Evolutionary conservation across 495 filamentous ascomycete genomes (phyloP).

Genomic region (Aspergillus nidulans): DNA sequence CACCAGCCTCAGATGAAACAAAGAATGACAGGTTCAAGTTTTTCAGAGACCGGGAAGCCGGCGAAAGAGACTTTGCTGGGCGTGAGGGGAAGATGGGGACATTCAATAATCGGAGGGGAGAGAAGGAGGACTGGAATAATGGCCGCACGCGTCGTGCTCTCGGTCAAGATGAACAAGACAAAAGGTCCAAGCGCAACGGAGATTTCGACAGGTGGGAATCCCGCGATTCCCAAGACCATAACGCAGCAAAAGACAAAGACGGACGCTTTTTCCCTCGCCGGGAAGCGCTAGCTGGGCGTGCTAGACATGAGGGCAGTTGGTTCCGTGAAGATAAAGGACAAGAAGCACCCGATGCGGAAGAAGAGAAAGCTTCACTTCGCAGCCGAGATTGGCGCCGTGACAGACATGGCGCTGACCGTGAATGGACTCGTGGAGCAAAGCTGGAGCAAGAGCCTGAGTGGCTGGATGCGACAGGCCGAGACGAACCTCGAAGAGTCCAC

Average conservation of each 20-base stretch:
- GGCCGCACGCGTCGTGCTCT: constrained; percentile 50
- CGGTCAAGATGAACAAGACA: constrained; percentile 52
- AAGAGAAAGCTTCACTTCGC: constrained; percentile 48
- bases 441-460: constrained; percentile 80
- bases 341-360: constrained; percentile 52
- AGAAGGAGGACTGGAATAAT: constrained; percentile 57
- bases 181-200: constrained; percentile 51
- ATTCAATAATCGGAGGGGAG: constrained; percentile 43
- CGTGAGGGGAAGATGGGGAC: constrained; percentile 35
- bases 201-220: constrained; percentile 61
- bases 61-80: constrained; percentile 41
- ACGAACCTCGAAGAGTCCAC: constrained; percentile 60
- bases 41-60: constrained; percentile 43
- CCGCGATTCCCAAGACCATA: constrained; percentile 46
- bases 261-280: constrained; percentile 46
- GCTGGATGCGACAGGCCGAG: constrained; percentile 73
- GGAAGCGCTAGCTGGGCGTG: constrained; percentile 41
- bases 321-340: constrained; percentile 52
- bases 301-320: constrained; percentile 54
- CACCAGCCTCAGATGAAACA: constrained; percentile 32
- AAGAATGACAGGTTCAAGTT: constrained; percentile 56
- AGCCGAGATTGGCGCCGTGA: constrained; percentile 64
- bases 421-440: constrained; percentile 50
- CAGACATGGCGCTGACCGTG: constrained; percentile 56
- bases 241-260: constrained; percentile 39